phyloP scores from a whole-genome alignment of 805 yeast genomes.

The Candida cerambycidarum region DNA sequence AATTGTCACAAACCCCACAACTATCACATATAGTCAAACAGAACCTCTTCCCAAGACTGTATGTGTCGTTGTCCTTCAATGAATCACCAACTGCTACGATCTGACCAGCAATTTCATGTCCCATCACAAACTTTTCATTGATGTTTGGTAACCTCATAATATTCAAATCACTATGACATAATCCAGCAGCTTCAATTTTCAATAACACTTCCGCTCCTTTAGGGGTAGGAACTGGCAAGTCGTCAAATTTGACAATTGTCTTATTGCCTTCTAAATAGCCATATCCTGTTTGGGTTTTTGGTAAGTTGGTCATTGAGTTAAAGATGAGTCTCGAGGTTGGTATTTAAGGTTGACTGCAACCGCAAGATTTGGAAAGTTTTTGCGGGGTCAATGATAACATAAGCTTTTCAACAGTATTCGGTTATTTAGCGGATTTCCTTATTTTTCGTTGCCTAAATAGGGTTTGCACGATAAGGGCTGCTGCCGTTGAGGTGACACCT shows the following conservation, averaged over 20 bases:
- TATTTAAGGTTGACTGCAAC: too few relatives aligned
- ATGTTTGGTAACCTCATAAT: slow-evolving; percentile 26
- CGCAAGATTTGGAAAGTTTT: not conserved
- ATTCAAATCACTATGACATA: slow-evolving; percentile 46
- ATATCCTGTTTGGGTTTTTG: slow-evolving; percentile 30
- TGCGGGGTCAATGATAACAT: not conserved
- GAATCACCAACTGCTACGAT: slow-evolving; percentile 31
- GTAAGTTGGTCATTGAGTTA: slow-evolving; percentile 23
- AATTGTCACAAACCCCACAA: slow-evolving; percentile 36
- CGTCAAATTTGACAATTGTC: slow-evolving; percentile 25
- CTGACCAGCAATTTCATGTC: slow-evolving; percentile 45
- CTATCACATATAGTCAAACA: slow-evolving; percentile 27
- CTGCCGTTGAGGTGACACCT: too few relatives aligned
- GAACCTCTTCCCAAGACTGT: slow-evolving; percentile 29
- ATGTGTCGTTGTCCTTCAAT: slow-evolving; percentile 22
- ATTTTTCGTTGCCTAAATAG: too few relatives aligned
- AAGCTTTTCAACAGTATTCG: not conserved
- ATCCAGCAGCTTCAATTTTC: slow-evolving; percentile 44
- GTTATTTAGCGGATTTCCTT: too few relatives aligned
- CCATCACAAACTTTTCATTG: slow-evolving; percentile 36
- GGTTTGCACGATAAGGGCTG: too few relatives aligned
- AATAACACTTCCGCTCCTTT: slow-evolving; percentile 29
- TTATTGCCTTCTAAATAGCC: slow-evolving; percentile 32
- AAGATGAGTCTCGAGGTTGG: too few relatives aligned
- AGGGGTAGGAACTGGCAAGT: slow-evolving; percentile 33